Conservation (phyloP, 768 basidiomycete genomes). For the Calocybe cyanea region DNA sequence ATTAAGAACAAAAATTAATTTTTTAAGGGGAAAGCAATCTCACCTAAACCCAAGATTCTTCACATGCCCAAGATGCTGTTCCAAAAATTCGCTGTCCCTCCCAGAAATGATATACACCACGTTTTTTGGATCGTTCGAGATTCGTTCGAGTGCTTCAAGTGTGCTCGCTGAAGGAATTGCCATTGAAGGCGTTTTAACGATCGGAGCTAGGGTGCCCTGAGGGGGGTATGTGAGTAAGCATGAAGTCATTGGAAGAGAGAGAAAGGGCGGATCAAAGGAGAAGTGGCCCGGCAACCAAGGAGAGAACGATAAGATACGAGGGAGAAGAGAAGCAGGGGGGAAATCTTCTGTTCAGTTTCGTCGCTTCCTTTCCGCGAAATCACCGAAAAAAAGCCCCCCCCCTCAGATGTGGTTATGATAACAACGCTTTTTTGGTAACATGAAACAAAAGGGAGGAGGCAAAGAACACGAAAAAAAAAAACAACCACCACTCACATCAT, state of each 20-base stretch:
- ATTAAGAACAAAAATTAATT: neutral
- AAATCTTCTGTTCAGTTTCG: too few relatives aligned
- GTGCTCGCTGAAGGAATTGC: conserved; percentile 77
- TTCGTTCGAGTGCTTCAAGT: conserved; percentile 65
- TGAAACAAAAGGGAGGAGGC: neutral
- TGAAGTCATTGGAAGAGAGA: neutral
- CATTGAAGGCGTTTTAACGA: conserved; percentile 90
- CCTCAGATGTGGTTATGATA: neutral
- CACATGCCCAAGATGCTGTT: conserved; percentile 87
- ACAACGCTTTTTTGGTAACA: neutral
- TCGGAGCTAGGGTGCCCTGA: conserved; percentile 93
- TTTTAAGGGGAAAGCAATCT: neutral
- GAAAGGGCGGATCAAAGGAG: neutral
- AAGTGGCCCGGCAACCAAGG: neutral
- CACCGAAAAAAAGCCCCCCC: conserved; percentile 3
- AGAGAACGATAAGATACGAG: neutral
- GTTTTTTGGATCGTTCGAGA: conserved; percentile 81
- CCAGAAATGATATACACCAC: conserved; percentile 97
- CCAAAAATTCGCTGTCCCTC: conserved; percentile 89
- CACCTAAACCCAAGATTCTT: conserved; percentile 71
- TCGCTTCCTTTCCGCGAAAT: conserved; percentile 1
- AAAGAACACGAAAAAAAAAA: conserved; percentile 1
- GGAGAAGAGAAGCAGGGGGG: neutral
- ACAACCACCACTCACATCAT: conserved; percentile 62
- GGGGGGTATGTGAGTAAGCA: conserved; percentile 3